Base-by-base conservation (phyloP, 2,329 filamentous ascomycete genomes). In the Gyromitra esculenta region DNA sequence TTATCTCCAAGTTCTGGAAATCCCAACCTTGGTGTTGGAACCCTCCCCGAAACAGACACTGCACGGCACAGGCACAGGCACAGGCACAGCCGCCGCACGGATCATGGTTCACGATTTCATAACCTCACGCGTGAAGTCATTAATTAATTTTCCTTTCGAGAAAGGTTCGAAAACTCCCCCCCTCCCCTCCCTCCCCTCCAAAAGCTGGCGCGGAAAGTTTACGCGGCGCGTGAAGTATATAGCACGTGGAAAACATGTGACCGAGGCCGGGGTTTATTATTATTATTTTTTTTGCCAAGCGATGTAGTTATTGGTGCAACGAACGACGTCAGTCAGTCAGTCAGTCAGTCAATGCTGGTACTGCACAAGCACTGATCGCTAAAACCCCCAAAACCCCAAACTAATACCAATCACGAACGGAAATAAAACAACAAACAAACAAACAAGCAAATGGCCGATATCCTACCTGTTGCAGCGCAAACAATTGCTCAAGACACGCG, bases 401-500 rank as follows among this genome's bases (percentile, higher is more conserved):
- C 43, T 13, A 35, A 35, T 41, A 68, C 11, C 37, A 15, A 21
- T 37, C 57, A 15, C 41, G 15, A 31, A 4, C 1, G 2, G 4
- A 31, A 3, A 31, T 2, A 31, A 31, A 3, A 31, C 1, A 31
- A 31, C 2, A 31, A 31, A 31, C 25, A 25, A 25, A 31, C 2
- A 43, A 68, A 21, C 18, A 21, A 21, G 1, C 18, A 39, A 56
- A 79, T 79, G 77, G n/a, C 73, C 7, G 50, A 64, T n/a, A 43
- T 73, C 43, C 57, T 65, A 45, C 73, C 73, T 11, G 48, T 77
- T 41, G 48, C 67, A 5, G 72, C 77, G 0, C 50, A 79, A 64
- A 72, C 74, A 7, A 56, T 75, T 7, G 56, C 35, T 13, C 76
- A 79, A 45, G 76, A 79, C 39, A 76, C 76, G 2, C 76, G 77